phyloP scores from a whole-genome alignment of 768 basidiomycete species.

The Termitomyces sp. region DNA sequence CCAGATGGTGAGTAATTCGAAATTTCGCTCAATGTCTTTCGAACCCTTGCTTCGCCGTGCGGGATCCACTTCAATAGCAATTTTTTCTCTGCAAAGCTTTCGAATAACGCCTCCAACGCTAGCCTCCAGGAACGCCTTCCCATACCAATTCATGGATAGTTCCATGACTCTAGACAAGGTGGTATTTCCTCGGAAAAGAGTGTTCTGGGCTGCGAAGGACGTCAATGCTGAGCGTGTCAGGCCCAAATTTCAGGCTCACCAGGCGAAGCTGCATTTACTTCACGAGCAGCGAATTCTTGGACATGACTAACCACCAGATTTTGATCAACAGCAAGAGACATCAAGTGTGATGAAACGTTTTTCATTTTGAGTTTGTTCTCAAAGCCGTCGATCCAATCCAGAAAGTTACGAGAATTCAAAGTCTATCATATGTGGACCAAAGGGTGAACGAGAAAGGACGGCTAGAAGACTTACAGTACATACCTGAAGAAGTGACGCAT shows the following conservation, averaged over 20 bases:
- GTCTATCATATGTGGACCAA: slow-evolving; percentile 33
- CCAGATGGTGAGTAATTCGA: slow-evolving; percentile 73
- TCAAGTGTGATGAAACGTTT: slow-evolving; percentile 56
- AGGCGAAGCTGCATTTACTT: slow-evolving; percentile 66
- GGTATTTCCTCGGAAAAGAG: slow-evolving; percentile 70
- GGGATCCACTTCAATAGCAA: slow-evolving; percentile 83
- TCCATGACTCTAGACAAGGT: slow-evolving; percentile 76
- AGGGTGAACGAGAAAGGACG: background rate
- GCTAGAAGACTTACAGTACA: background rate
- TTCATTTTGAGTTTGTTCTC: slow-evolving; percentile 67
- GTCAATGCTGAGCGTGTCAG: background rate
- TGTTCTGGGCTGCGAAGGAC: slow-evolving; percentile 61
- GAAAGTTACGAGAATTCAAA: slow-evolving; percentile 57
- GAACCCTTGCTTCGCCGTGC: slow-evolving; percentile 57
- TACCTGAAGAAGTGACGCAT: slow-evolving; percentile 61
- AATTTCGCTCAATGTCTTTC: slow-evolving; percentile 65
- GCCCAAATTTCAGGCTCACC: slow-evolving; percentile 42
- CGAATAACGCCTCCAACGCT: slow-evolving; percentile 74
- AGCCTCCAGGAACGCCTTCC: slow-evolving; percentile 75
- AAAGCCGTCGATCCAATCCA: slow-evolving; percentile 76
- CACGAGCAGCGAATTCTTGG: slow-evolving; percentile 63
- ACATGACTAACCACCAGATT: slow-evolving; percentile 67
- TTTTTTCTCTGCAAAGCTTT: slow-evolving; percentile 66
- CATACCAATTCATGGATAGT: slow-evolving; percentile 77
- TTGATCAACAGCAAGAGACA: slow-evolving; percentile 69